These are phyloP conservation scores for Klebsormidium nitens DNA, from an alignment of 139 green algal genomes.

Conservation along the genomic window DNA sequence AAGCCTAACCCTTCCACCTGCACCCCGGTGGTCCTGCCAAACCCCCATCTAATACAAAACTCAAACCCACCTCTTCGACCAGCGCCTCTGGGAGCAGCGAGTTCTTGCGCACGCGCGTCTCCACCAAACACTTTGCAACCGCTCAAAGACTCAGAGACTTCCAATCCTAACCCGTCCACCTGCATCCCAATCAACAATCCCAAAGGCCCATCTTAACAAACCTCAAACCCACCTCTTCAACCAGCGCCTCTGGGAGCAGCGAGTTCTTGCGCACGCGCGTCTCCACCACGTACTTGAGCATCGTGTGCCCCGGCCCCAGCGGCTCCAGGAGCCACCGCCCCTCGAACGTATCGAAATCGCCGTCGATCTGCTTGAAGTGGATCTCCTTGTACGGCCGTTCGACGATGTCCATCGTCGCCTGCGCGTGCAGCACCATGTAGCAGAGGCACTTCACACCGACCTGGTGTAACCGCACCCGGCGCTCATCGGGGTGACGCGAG, in stretches of 20 bases:
- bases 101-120: conserved; percentile 1
- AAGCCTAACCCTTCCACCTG: no score
- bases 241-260: conserved; percentile 7
- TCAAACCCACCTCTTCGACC: no score
- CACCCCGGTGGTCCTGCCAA: no score
- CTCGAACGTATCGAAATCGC: conserved; percentile 18
- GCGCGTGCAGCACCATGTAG: conserved; percentile 15
- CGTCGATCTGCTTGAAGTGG: conserved; percentile 9
- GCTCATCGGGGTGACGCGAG: no score
- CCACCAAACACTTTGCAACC: conserved; percentile 13
- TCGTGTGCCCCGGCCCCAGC: not conserved
- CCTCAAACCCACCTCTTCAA: conserved; percentile 19
- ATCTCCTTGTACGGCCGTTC: conserved; percentile 7
- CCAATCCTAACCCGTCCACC: no score
- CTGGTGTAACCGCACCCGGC: no score
- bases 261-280: not conserved
- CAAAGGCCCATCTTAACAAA: no score
- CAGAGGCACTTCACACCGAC: conserved; percentile 3
- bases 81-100: conserved; percentile 6
- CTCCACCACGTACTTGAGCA: conserved; percentile 14
- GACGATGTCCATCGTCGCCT: conserved; percentile 1
- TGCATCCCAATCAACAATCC: no score
- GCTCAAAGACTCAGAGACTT: no score
- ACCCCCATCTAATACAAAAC: no score
- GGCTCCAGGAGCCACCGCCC: conserved; percentile 9